Evolutionary conservation across 169 alveolate species (phyloP), one percentile per base, ranked within the genome.

Genomic region (Miamiensis avidus): DNA sequence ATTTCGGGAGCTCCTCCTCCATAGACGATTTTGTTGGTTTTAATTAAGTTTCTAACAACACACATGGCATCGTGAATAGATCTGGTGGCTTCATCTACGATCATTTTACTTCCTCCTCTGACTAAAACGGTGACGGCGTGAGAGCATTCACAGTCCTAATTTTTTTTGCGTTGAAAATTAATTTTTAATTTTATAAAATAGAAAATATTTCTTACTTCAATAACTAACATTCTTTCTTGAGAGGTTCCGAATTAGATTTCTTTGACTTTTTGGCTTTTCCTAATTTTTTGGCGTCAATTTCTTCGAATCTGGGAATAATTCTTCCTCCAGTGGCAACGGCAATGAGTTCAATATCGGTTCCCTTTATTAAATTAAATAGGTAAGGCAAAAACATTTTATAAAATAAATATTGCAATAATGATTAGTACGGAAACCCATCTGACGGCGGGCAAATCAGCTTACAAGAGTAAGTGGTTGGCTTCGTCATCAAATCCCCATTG

Each of bases 401-500:
- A 49, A 11, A 49, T 49, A 11, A 11, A 49, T 49, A 49, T 49
- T 49, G 4, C 4, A 11, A 49, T 49, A 11, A 49, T 11, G 4
- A 49, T 49, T 49, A 49, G 4, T 49, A 49, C 69, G 27, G 87
- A 82, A 27, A 99, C 99, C 99, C 99, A 99, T 89, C 99, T 95
- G 29, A 99, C 99, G 27, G 99, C 99, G 29, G 99, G 99, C 0
- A 97, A 92, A 31, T 94, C 92, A 32, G 64, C 82, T 72, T 75
- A 96, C 95, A 95, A 90, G 88, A 98, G 93, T 81, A 98, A 82
- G 85, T 98, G 98, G 91, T 98, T 98, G 11, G 99, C 99, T 93
- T 99, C 99, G 91, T 99, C 99, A 93, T 99, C 99, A 87, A 99
- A 99, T 34, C 99, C 99, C 99, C 99, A 99, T 92, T 99, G 99